Conservation (phyloP, 2,329 filamentous ascomycete species). For the Aspergillus sp. region DNA sequence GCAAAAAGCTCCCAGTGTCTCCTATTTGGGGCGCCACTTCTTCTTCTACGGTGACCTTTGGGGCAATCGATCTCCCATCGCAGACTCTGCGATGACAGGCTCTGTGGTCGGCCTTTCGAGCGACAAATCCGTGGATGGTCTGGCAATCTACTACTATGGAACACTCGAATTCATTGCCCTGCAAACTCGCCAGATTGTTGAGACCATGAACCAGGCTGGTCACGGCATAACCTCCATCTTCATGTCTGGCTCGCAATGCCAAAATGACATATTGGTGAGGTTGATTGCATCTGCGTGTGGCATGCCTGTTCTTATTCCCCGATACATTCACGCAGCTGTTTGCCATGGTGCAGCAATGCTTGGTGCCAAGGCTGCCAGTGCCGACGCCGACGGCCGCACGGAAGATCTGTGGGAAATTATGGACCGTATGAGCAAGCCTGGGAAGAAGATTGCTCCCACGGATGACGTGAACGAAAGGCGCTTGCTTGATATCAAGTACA, state of each 20-base stretch:
- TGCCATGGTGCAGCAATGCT: slow-evolving; percentile 99
- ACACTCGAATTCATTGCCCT: slow-evolving; percentile 98
- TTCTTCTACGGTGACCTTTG: slow-evolving; percentile 99
- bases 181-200: slow-evolving; percentile 93
- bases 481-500: slow-evolving; percentile 84
- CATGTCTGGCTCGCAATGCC: slow-evolving; percentile 98
- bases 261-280: slow-evolving; percentile 88
- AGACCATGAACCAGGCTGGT: slow-evolving; percentile 87
- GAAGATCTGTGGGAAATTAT: slow-evolving; percentile 95
- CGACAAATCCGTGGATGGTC: slow-evolving; percentile 81
- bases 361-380: slow-evolving; percentile 92
- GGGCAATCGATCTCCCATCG: slow-evolving; percentile 92
- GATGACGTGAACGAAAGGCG: slow-evolving; percentile 71
- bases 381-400: slow-evolving; percentile 71
- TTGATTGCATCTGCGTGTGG: slow-evolving; percentile 86
- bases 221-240: slow-evolving; percentile 91
- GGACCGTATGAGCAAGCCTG: slow-evolving; percentile 95
- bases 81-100: slow-evolving; percentile 90
- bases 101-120: slow-evolving; percentile 81
- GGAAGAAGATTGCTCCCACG: slow-evolving; percentile 75
- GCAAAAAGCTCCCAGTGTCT: slow-evolving; percentile 69
- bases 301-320: slow-evolving; percentile 90
- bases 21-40: slow-evolving; percentile 86
- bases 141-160: slow-evolving; percentile 90
- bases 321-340: slow-evolving; percentile 92